phyloP scores from a whole-genome alignment of 73 alveolate species.

The Blepharisma stoltei region DNA sequence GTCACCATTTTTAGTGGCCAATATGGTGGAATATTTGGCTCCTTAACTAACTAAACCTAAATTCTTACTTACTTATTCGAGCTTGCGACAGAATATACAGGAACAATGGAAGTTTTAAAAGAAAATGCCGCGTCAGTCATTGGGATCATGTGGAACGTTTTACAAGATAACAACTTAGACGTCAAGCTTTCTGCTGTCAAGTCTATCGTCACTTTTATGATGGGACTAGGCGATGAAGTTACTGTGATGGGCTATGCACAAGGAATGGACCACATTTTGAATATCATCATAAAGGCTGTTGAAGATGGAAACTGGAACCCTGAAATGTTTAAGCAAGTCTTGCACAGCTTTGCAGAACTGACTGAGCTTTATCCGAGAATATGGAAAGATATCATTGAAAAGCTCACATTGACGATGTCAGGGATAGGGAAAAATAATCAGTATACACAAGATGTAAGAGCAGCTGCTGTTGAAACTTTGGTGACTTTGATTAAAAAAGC shows the following conservation, averaged over 20 bases:
- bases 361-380: slow-evolving; percentile 16
- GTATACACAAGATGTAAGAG: not conserved
- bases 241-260: not conserved
- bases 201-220: not conserved
- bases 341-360: not conserved
- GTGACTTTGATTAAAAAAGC: slow-evolving; percentile 22
- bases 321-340: not conserved
- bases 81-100: not conserved
- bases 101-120: not conserved
- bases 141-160: not conserved
- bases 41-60: not conserved
- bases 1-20: too few species aligned
- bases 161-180: not conserved
- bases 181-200: not conserved
- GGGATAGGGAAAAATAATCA: not conserved
- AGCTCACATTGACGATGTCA: not conserved
- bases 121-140: not conserved
- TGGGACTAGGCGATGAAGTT: not conserved
- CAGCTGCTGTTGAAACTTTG: slow-evolving; percentile 21
- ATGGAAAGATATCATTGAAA: slow-evolving; percentile 4
- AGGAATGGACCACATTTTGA: not conserved
- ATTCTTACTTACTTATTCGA: slow-evolving; percentile 10
- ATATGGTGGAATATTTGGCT: not conserved
- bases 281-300: not conserved
- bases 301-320: not conserved